A percentile compares a stretch with the other conserved stretches of the same genome.
These are phyloP conservation scores for Rhizopogon rudus DNA, from an alignment of 768 basidiomycete species.

Conservation along the genomic window DNA sequence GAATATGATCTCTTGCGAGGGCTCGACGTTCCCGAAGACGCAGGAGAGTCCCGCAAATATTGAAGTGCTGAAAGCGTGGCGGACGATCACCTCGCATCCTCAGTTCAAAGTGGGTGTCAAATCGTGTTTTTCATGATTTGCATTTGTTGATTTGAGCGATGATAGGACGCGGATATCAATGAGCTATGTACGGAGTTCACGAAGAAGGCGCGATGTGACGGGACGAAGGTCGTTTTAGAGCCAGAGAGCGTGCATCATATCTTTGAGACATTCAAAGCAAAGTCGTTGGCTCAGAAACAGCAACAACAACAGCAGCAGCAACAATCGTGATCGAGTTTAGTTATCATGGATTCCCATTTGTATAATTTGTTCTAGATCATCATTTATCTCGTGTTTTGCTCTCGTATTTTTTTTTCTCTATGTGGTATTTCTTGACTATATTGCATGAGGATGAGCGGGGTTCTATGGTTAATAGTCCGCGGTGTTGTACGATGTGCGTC, in stretches of 20 bases:
- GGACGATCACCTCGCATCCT: constrained; percentile 68
- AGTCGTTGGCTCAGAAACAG: constrained; percentile 12
- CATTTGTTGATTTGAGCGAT: constrained; percentile 2
- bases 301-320: neutral
- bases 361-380: neutral
- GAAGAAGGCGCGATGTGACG: constrained; percentile 79
- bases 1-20: constrained; percentile 60
- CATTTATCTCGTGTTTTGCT: neutral
- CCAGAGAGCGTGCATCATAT: constrained; percentile 39
- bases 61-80: constrained; percentile 77
- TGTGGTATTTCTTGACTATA: neutral
- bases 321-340: neutral
- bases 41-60: constrained; percentile 67
- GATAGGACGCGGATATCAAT: constrained; percentile 72
- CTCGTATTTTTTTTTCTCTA: neutral
- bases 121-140: neutral
- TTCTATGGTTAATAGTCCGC: neutral
- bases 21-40: constrained; percentile 65
- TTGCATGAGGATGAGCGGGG: neutral
- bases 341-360: neutral
- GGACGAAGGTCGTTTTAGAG: constrained; percentile 75
- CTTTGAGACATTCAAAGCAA: constrained; percentile 35
- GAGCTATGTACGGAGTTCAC: constrained; percentile 77
- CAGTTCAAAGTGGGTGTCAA: constrained; percentile 60
- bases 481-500: neutral